Percentiles rank a stretch among this genome's conserved stretches.
These are phyloP conservation scores for Magnaporthales sp. DNA, from an alignment of 2,329 filamentous ascomycete genomes.

Conservation along the genomic window DNA sequence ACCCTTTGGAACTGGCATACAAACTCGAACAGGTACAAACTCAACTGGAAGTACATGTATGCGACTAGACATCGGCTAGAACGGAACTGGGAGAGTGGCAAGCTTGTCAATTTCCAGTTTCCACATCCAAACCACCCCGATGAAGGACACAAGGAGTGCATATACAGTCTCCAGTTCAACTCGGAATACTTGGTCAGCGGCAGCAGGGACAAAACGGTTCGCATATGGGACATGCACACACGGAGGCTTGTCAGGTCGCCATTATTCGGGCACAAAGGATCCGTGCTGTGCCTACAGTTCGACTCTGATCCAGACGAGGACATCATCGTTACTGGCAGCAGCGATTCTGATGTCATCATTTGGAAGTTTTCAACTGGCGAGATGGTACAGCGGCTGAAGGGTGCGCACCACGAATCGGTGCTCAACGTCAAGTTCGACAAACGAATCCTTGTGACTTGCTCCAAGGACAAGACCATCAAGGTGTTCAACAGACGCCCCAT, in stretches of 20 bases:
- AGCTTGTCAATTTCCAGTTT: conserved; percentile 78
- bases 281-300: conserved; percentile 91
- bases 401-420: conserved; percentile 83
- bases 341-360: conserved; percentile 81
- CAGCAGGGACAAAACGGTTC: conserved; percentile 78
- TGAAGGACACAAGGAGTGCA: conserved; percentile 85
- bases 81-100: conserved; percentile 81
- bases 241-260: conserved; percentile 68
- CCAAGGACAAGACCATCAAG: conserved; percentile 95
- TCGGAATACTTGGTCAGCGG: conserved; percentile 84
- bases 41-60: conserved; percentile 94
- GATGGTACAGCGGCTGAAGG: conserved; percentile 63
- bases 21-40: conserved; percentile 41
- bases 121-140: conserved; percentile 72
- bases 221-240: conserved; percentile 84
- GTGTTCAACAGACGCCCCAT: conserved; percentile 79
- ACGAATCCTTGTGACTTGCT: conserved; percentile 87
- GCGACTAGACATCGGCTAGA: conserved; percentile 78
- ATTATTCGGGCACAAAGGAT: conserved; percentile 69
- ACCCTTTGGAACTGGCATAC: conserved; percentile 43
- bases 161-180: conserved; percentile 90
- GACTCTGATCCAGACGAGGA: conserved; percentile 83
- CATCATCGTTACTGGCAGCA: conserved; percentile 90
- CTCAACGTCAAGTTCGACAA: conserved; percentile 90
- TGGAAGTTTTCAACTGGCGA: conserved; percentile 92